Evolutionary conservation across 2,329 filamentous ascomycete genomes (phyloP).

Genomic region (Trichophyton schoenleinii): DNA sequence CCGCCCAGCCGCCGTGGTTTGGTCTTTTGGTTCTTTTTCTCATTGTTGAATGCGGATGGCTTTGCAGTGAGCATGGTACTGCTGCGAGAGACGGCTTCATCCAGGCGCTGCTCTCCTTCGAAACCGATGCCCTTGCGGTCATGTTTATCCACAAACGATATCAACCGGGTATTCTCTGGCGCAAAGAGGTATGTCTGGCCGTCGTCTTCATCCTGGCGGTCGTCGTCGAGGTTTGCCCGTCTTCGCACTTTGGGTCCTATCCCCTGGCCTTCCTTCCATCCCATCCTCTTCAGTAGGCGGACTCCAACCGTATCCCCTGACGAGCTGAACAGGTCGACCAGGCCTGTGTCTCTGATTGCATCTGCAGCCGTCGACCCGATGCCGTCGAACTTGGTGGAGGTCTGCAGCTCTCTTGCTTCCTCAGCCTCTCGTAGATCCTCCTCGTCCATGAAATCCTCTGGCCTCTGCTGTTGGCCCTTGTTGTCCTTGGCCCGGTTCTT

Average conservation of each 20-base stretch:
- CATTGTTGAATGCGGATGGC: conserved; percentile 17
- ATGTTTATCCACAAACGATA: conserved; percentile 31
- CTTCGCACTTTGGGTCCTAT: conserved; percentile 77
- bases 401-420: conserved; percentile 63
- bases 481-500: conserved; percentile 60
- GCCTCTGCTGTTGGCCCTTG: conserved; percentile 46
- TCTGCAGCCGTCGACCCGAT: conserved; percentile 56
- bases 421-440: conserved; percentile 83
- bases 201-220: conserved; percentile 34
- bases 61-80: conserved; percentile 23
- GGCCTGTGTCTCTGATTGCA: conserved; percentile 37
- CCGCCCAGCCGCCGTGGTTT: conserved; percentile 49
- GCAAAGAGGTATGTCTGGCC: conserved; percentile 62
- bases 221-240: conserved; percentile 54
- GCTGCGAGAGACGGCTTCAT: background rate
- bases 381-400: conserved; percentile 59
- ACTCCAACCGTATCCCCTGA: conserved; percentile 76
- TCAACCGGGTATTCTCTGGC: conserved; percentile 63
- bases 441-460: conserved; percentile 96
- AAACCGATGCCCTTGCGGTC: conserved; percentile 38
- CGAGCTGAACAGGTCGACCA: conserved; percentile 60
- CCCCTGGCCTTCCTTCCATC: conserved; percentile 88
- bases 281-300: conserved; percentile 79
- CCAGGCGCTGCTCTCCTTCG: conserved; percentile 23
- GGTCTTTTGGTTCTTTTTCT: conserved; percentile 31